Evolutionary conservation across 2,329 filamentous ascomycete species (phyloP).

Genomic region (Phialocephala sp.): DNA sequence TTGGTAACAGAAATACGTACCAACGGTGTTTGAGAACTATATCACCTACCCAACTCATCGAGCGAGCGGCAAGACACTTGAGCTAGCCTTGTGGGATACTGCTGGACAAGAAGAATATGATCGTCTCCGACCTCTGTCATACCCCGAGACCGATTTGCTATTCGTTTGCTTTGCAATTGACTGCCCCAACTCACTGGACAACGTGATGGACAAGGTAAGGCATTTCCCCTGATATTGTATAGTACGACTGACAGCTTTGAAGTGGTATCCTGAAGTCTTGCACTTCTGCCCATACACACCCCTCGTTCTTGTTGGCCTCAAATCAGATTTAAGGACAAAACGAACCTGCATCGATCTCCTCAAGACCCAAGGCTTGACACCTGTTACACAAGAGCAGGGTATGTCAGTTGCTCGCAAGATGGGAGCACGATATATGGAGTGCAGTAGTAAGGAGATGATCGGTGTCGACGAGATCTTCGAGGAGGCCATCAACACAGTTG

Average conservation of each 20-base stretch:
- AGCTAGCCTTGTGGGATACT: slow-evolving; percentile 97
- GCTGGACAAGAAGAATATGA: slow-evolving; percentile 99
- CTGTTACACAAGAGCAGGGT: slow-evolving; percentile 91
- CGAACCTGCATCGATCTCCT: slow-evolving; percentile 97
- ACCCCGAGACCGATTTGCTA: slow-evolving; percentile 95
- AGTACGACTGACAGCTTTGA: neutral
- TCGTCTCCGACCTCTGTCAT: slow-evolving; percentile 90
- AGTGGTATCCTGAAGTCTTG: slow-evolving; percentile 99
- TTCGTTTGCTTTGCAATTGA: slow-evolving; percentile 99
- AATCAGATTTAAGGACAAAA: slow-evolving; percentile 95
- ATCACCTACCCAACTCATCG: slow-evolving; percentile 95
- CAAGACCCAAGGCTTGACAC: slow-evolving; percentile 95
- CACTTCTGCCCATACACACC: slow-evolving; percentile 99
- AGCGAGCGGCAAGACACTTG: slow-evolving; percentile 88
- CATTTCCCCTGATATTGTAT: slow-evolving; percentile 14
- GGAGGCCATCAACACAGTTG: slow-evolving; percentile 85
- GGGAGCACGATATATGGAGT: slow-evolving; percentile 96
- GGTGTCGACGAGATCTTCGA: slow-evolving; percentile 98
- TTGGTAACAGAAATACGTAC: slow-evolving; percentile 88
- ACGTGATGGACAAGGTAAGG: slow-evolving; percentile 96
- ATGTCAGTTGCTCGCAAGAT: slow-evolving; percentile 88
- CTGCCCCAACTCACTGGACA: slow-evolving; percentile 96
- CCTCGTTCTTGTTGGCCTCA: slow-evolving; percentile 92
- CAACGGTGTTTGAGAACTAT: slow-evolving; percentile 99
- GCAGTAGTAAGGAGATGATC: slow-evolving; percentile 95